These are phyloP conservation scores for Salix purpurea DNA, from an alignment of 345 rosid genomes.

Conservation along the genomic window DNA sequence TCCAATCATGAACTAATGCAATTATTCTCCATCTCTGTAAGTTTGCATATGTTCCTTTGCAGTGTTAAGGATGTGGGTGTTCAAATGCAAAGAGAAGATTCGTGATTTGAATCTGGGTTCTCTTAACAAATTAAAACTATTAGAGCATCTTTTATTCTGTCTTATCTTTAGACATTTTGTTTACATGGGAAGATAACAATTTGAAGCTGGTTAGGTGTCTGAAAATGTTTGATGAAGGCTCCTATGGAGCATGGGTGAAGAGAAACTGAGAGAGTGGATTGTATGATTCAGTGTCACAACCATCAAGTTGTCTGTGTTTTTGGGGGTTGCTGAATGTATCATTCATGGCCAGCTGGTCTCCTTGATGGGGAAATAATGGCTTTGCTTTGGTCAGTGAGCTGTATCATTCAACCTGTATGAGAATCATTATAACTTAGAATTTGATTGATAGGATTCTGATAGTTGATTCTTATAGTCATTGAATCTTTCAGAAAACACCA, in stretches of 20 bases:
- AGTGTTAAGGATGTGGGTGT: not conserved
- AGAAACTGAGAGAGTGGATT: not conserved
- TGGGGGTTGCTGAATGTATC: not conserved
- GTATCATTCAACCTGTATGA: not conserved
- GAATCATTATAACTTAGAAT: not conserved
- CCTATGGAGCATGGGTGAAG: not conserved
- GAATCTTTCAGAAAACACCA: not conserved
- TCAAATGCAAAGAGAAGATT: not conserved
- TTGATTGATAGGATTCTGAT: not conserved
- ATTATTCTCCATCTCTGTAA: not conserved
- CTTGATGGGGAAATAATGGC: not conserved
- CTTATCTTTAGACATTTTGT: too few species aligned
- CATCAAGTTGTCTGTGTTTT: not conserved
- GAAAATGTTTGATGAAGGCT: constrained; percentile 1
- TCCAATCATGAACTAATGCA: not conserved
- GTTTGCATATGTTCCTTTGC: not conserved
- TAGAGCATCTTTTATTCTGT: too few species aligned
- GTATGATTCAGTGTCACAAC: not conserved
- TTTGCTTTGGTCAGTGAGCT: not conserved
- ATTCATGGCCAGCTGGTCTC: not conserved
- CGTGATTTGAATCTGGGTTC: not conserved
- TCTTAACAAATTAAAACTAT: not conserved
- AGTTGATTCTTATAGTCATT: not conserved
- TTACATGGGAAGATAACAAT: too few species aligned
- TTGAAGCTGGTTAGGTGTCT: not conserved